Evolutionary conservation across 1,284 basidiomycete genomes (phyloP), one percentile per base, ranked within the genome.

Genomic region (Sanghuangporus baumii): DNA sequence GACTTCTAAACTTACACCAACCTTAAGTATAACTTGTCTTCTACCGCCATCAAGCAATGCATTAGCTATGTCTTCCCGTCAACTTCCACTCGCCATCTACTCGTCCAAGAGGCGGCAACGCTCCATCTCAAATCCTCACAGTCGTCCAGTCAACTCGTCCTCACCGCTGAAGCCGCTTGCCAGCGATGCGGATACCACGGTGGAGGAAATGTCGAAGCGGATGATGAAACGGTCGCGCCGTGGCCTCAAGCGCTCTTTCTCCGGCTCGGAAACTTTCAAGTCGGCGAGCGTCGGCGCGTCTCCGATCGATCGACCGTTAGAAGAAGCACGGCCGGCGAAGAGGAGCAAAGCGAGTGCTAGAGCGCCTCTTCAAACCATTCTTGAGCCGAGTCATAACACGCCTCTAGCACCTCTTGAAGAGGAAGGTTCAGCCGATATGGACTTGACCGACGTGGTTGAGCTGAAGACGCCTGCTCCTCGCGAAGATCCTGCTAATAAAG

Each of bases 211-310:
- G 79, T 71, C 74, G 11, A 73, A 69, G n/a, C 73, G 80, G 16
- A 81, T 81, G 78, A 76, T 76, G 66, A 81, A 82, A 68, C 75
- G 79, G 7, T 78, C 80, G 34, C 76, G 80, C 9, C 60, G 46
- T 23, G 47, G 51, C 41, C 37, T 58, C 52, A 60, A 60, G 20
- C 62, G 62, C 31, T 23, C 50, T n/a, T 20, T 47, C 20, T 51
- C 52, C 2, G 61, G 50, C 8, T 48, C 56, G n/a, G 55, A 50
- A 18, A 6, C 48, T 38, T 23, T 57, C 9, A 62, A 57, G 26
- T 47, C 61, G 8, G 62, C 62, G 12, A 64, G 62, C 40, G 46
- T 51, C 23, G 62, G 62, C 16, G 38, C 62, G 18, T 64, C 62
- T 38, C 62, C 62, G 23, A 38, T 46, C 26, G 62, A 60, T 36